phyloP scores from a whole-genome alignment of 352 stramenopile genomes.

The Globisporangium irregulare region DNA sequence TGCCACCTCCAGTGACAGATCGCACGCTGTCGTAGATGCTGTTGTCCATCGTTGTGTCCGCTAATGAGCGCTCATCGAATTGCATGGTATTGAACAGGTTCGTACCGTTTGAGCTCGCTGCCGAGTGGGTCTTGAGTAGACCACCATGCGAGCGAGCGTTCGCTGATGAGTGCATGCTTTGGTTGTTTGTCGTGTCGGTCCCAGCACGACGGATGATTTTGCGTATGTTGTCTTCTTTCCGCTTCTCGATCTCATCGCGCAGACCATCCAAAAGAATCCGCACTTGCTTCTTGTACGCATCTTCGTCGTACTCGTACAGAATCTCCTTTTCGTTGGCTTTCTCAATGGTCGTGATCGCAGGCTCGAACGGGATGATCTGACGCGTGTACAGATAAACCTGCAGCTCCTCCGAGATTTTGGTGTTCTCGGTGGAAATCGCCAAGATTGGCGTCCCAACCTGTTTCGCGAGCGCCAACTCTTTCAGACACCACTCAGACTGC shows the following conservation, averaged over 20 bases:
- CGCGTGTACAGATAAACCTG: constrained; percentile 84
- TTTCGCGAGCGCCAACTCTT: constrained; percentile 61
- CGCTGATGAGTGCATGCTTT: constrained; percentile 16
- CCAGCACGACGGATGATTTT: constrained; percentile 40
- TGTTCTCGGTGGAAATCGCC: constrained; percentile 71
- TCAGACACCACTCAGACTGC: constrained; percentile 59
- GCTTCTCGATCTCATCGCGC: constrained; percentile 82
- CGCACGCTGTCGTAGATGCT: constrained; percentile 28
- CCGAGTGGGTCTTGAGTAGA: constrained; percentile 14
- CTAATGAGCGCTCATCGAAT: constrained; percentile 42
- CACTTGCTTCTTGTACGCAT: constrained; percentile 64
- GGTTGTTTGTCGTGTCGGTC: constrained; percentile 16
- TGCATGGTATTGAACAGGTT: constrained; percentile 38
- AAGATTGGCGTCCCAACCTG: constrained; percentile 77
- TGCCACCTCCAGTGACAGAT: constrained; percentile 17
- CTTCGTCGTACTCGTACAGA: constrained; percentile 65
- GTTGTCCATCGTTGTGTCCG: constrained; percentile 30
- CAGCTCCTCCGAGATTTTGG: constrained; percentile 74
- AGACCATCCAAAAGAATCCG: constrained; percentile 71
- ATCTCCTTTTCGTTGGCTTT: constrained; percentile 39
- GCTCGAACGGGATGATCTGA: constrained; percentile 79
- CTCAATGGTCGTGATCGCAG: constrained; percentile 53
- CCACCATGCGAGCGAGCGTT: neutral
- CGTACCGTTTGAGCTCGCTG: constrained; percentile 25
- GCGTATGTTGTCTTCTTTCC: constrained; percentile 60